A percentile compares a stretch with the other conserved stretches of the same genome.
These are phyloP conservation scores for Talaromyces liani DNA, from an alignment of 495 filamentous ascomycete genomes.

Conservation along the genomic window DNA sequence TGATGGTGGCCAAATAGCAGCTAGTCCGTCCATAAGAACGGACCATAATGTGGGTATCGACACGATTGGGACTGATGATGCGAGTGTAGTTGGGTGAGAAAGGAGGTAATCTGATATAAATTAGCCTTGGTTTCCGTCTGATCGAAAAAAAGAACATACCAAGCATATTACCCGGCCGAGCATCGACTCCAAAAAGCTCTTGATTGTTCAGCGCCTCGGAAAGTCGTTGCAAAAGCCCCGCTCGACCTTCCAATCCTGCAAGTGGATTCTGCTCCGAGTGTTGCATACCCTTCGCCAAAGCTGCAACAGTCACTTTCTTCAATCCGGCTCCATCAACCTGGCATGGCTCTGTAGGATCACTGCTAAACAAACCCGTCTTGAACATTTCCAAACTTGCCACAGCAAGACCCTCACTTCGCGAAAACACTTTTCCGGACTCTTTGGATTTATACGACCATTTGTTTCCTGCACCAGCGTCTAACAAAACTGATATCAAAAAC, in stretches of 20 bases:
- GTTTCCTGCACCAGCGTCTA: constrained; percentile 61
- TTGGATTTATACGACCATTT: constrained; percentile 79
- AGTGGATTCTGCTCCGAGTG: constrained; percentile 75
- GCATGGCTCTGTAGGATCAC: constrained; percentile 68
- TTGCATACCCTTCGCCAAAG: constrained; percentile 74
- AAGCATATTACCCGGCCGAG: constrained; percentile 88
- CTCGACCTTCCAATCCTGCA: constrained; percentile 79
- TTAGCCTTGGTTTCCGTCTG: constrained; percentile 7
- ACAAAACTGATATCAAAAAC: constrained; percentile 60
- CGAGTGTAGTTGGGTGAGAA: constrained; percentile 80
- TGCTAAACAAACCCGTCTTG: constrained; percentile 87
- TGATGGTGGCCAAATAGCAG: constrained; percentile 82
- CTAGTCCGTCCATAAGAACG: constrained; percentile 79
- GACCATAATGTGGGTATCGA: constrained; percentile 88
- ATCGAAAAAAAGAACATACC: constrained; percentile 43
- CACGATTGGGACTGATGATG: constrained; percentile 79
- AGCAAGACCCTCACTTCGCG: constrained; percentile 85
- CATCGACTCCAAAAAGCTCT: constrained; percentile 79
- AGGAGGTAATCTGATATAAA: constrained; percentile 70
- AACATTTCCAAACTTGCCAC: constrained; percentile 98
- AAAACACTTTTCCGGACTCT: constrained; percentile 78
- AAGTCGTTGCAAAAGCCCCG: constrained; percentile 70
- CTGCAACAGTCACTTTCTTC: constrained; percentile 63
- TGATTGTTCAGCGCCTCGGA: constrained; percentile 70
- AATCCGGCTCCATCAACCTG: constrained; percentile 85